A percentile compares a stretch with the other conserved stretches of the same genome.
Conservation (phyloP, 441 rosid species). For the Isatis lusitanica region DNA sequence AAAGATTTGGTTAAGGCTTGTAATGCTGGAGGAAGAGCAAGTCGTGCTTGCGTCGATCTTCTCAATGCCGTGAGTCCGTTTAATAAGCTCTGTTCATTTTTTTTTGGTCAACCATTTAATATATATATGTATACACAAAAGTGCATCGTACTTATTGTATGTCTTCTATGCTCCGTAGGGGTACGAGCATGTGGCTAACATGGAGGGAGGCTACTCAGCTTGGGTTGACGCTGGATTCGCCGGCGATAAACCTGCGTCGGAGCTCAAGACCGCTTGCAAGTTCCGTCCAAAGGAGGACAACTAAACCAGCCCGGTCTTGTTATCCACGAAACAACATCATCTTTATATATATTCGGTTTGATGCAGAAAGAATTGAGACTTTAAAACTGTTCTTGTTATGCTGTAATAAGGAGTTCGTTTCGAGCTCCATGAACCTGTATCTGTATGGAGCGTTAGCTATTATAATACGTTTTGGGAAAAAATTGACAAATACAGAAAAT, state of each 20-base stretch:
- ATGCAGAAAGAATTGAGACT: neutral
- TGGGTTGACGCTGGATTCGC: slow-evolving; percentile 53
- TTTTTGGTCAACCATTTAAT: too few relatives aligned
- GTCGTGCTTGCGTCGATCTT: slow-evolving; percentile 47
- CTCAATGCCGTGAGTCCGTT: slow-evolving; percentile 42
- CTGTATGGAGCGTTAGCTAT: neutral
- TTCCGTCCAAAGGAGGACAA: slow-evolving; percentile 30
- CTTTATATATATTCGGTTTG: neutral
- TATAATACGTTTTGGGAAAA: neutral
- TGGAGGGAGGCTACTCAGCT: slow-evolving; percentile 60
- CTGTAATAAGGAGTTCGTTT: neutral
- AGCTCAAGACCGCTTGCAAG: slow-evolving; percentile 42
- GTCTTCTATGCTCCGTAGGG: slow-evolving; percentile 33
- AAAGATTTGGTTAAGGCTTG: slow-evolving; percentile 34
- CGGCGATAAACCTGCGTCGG: slow-evolving; percentile 28
- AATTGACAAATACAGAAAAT: neutral
- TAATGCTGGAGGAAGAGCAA: slow-evolving; percentile 46
- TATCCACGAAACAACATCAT: neutral
- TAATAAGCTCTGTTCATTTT: neutral
- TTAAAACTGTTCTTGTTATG: neutral
- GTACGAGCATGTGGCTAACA: slow-evolving; percentile 44
- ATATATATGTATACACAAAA: neutral
- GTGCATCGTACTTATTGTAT: neutral
- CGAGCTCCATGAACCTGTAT: neutral
- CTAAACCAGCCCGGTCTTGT: slow-evolving; percentile 9